phyloP scores from a whole-genome alignment of 257 asterid species.

The Oldenlandia corymbosa region DNA sequence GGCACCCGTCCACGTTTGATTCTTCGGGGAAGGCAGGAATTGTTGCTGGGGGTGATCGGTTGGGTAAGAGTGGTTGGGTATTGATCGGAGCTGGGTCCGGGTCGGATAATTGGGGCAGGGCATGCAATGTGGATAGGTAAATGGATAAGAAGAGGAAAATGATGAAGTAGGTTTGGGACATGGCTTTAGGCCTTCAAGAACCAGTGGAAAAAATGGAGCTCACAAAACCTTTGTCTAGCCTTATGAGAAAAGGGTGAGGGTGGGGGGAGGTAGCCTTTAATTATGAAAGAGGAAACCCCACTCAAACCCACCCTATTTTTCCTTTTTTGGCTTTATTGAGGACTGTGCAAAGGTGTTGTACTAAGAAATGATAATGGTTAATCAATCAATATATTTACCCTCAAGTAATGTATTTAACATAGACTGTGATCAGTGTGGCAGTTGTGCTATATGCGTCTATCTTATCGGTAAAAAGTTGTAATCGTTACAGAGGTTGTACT shows the following conservation, averaged over 20 bases:
- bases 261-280: slow-evolving; percentile 16
- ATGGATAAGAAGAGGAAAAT: slow-evolving; percentile 31
- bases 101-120: slow-evolving; percentile 47
- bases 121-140: slow-evolving; percentile 24
- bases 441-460: no score
- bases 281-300: slow-evolving; percentile 7
- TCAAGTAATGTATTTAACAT: no score
- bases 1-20: slow-evolving; percentile 57
- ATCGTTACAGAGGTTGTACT: no score
- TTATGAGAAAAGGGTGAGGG: neutral
- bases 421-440: no score
- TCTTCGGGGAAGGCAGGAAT: slow-evolving; percentile 98
- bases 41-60: slow-evolving; percentile 55
- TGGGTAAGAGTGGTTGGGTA: slow-evolving; percentile 45
- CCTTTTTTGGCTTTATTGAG: slow-evolving; percentile 13
- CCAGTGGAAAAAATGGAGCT: slow-evolving; percentile 15
- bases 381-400: no score
- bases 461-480: no score
- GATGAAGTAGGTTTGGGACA: slow-evolving; percentile 33
- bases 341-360: slow-evolving; percentile 2
- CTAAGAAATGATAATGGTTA: no score
- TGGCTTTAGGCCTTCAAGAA: slow-evolving; percentile 36
- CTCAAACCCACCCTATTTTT: neutral
- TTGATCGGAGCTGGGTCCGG: slow-evolving; percentile 53
- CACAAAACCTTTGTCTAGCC: neutral